Conservation (phyloP, 2,329 filamentous ascomycete species). For the Cladosporium sp. region DNA sequence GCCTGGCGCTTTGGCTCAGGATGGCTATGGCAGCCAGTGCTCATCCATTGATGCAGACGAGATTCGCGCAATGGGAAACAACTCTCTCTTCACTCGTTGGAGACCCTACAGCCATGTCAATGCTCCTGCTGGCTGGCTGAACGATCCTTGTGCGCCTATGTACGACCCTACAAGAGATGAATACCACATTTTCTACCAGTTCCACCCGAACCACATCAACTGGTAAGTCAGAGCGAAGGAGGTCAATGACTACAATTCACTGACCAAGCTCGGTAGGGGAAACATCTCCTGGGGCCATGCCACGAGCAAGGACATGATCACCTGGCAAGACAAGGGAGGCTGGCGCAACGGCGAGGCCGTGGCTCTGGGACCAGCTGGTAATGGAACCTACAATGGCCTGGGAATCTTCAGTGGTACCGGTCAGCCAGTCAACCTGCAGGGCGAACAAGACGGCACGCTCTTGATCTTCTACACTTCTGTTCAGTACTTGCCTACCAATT, state of each 20-base stretch:
- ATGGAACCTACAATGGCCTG: constrained; percentile 45
- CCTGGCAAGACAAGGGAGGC: constrained; percentile 38
- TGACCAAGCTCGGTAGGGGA: constrained; percentile 41
- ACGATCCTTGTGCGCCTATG: constrained; percentile 49
- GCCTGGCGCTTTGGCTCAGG: constrained; percentile 11
- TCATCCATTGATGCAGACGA: constrained; percentile 27
- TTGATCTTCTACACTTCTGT: constrained; percentile 47
- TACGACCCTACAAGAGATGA: constrained; percentile 45
- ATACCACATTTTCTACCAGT: constrained; percentile 55
- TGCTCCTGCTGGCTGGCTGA: constrained; percentile 48
- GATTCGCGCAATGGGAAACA: constrained; percentile 38
- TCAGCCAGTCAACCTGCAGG: constrained; percentile 46
- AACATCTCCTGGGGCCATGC: constrained; percentile 52
- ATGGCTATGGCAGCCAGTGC: constrained; percentile 17
- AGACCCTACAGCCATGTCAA: constrained; percentile 44
- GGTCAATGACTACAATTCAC: not conserved
- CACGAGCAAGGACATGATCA: constrained; percentile 47
- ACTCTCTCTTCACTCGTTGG: constrained; percentile 48
- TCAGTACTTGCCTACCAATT: constrained; percentile 43
- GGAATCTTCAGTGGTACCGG: constrained; percentile 52
- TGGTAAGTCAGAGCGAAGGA: constrained; percentile 28
- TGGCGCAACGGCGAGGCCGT: constrained; percentile 44
- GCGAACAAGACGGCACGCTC: constrained; percentile 44
- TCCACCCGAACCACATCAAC: constrained; percentile 45
- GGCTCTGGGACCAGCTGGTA: constrained; percentile 37